A percentile compares a stretch with the other conserved stretches of the same genome.
Evolutionary conservation across 768 basidiomycete genomes (phyloP).

Genomic region (Coprinopsis cinerea): DNA sequence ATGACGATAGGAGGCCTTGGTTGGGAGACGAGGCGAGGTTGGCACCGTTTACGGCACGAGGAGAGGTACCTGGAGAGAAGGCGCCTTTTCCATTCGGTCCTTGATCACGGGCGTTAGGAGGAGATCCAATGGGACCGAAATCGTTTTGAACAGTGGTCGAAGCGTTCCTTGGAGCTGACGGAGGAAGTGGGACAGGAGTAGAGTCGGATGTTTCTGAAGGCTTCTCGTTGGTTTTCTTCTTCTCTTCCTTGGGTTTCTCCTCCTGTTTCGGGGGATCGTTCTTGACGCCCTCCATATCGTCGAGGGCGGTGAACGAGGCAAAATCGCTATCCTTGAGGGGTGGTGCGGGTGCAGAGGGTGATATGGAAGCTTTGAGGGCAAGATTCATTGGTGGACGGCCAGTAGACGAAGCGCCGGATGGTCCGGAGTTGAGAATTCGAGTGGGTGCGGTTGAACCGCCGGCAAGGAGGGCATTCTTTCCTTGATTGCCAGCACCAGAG

Average conservation of each 20-base stretch:
- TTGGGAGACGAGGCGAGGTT: constrained; percentile 28
- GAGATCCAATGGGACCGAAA: constrained; percentile 82
- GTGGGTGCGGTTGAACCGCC: constrained; percentile 69
- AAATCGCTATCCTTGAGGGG: constrained; percentile 74
- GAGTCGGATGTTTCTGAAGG: constrained; percentile 23
- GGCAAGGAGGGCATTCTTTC: constrained; percentile 36
- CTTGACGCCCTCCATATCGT: constrained; percentile 46
- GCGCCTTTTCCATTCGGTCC: constrained; percentile 21
- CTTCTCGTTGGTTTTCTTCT: constrained; percentile 3
- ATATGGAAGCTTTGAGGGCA: constrained; percentile 65
- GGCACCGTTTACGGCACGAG: constrained; percentile 31
- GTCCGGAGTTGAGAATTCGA: constrained; percentile 29
- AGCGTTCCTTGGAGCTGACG: constrained; percentile 49
- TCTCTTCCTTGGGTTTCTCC: constrained; percentile 11
- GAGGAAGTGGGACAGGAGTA: constrained; percentile 47
- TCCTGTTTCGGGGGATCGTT: constrained; percentile 26
- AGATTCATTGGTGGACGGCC: constrained; percentile 60
- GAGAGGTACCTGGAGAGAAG: constrained; percentile 58
- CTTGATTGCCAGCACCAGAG: constrained; percentile 11
- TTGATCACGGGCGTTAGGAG: constrained; percentile 42
- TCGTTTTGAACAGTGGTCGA: constrained; percentile 39
- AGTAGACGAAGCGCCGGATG: constrained; percentile 21
- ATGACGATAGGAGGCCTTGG: constrained; percentile 39
- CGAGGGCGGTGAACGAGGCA: constrained; percentile 59
- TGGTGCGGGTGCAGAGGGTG: constrained; percentile 75